Evolutionary conservation across 2,329 filamentous ascomycete species (phyloP), one percentile per base, ranked within the genome.

Genomic region (Phyllosticta capitalensis): DNA sequence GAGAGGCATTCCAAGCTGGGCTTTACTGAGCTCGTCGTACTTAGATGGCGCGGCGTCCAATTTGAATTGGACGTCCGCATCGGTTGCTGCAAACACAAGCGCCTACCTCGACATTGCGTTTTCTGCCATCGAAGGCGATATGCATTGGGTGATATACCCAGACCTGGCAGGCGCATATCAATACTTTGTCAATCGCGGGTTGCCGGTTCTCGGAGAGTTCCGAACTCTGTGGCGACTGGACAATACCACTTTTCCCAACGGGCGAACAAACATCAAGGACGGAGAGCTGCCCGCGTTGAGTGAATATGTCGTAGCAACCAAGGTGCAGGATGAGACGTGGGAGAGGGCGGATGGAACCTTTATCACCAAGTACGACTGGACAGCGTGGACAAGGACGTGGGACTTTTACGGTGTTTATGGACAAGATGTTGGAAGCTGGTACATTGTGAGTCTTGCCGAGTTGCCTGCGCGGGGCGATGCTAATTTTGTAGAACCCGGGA

Each of bases 301-400:
- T 1, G 74, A 79, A 49, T 79, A 80, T 60, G 60, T 69, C 3
- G 67, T 64, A 5, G 71, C 73, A 10, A 79, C 75, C 12, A 80
- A 80, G 52, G 76, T 81, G 3, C 78, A 81, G 63, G 79, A 81
- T 66, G 78, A 81, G 69, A 81, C 79, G 1, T 81, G 78, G 78
- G 71, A 76, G 56, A 74, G 70, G 26, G 71, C 71, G 0, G 76
- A 80, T 54, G 78, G 79, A 0, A 72, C 70, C 0, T 81, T 78
- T 60, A 72, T 82, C 61, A 80, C 77, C 2, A 82, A 83, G 68
- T 82, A 83, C 61, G 74, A 78, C 58, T 77, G 76, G 66, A 74
- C 72, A 14, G 69, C 67, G 2, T 75, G 73, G 55, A 65, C 76
- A 4, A 64, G 72, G 2, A 69, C 73, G 1, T 69, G 75, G 53